Percentiles rank a stretch among this genome's conserved stretches.
These are phyloP conservation scores for Hyaloscypha finlandica DNA, from an alignment of 495 filamentous ascomycete genomes.

Conservation along the genomic window DNA sequence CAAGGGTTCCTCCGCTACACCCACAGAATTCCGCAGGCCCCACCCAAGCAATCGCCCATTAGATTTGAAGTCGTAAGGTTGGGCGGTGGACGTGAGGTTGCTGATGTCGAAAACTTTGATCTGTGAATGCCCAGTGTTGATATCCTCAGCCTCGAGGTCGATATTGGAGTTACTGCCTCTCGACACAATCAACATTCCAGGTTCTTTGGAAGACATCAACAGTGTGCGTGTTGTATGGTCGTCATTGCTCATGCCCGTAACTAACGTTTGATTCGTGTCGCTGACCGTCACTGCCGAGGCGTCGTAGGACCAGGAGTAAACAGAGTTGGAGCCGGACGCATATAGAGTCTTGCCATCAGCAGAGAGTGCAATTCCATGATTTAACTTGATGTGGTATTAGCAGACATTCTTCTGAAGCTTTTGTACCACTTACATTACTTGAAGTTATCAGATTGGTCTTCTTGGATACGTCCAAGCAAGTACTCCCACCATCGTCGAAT, in stretches of 20 bases:
- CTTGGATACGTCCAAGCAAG: conserved; percentile 47
- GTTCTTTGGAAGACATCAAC: conserved; percentile 50
- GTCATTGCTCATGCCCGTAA: conserved; percentile 58
- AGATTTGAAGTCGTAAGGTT: conserved; percentile 43
- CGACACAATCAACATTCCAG: conserved; percentile 57
- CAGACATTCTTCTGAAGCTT: background rate
- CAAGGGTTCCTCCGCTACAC: conserved; percentile 58
- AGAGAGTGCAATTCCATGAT: conserved; percentile 69
- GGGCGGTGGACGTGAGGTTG: conserved; percentile 22
- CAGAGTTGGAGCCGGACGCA: conserved; percentile 57
- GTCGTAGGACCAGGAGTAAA: conserved; percentile 65
- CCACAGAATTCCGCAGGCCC: conserved; percentile 73
- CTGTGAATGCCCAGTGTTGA: conserved; percentile 58
- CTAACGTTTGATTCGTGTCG: conserved; percentile 44
- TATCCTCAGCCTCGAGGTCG: conserved; percentile 48
- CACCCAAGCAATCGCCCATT: conserved; percentile 65
- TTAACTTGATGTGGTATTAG: conserved; percentile 44
- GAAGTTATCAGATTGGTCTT: conserved; percentile 41
- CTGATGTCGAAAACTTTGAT: conserved; percentile 67
- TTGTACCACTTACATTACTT: conserved; percentile 42
- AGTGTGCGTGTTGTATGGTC: conserved; percentile 68
- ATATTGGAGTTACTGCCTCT: conserved; percentile 64
- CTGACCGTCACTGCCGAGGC: conserved; percentile 42
- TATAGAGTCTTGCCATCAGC: conserved; percentile 63
- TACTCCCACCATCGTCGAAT: conserved; percentile 51